phyloP scores from a whole-genome alignment of 2,329 filamentous ascomycete genomes.

The Phialemonium atrogriseum region DNA sequence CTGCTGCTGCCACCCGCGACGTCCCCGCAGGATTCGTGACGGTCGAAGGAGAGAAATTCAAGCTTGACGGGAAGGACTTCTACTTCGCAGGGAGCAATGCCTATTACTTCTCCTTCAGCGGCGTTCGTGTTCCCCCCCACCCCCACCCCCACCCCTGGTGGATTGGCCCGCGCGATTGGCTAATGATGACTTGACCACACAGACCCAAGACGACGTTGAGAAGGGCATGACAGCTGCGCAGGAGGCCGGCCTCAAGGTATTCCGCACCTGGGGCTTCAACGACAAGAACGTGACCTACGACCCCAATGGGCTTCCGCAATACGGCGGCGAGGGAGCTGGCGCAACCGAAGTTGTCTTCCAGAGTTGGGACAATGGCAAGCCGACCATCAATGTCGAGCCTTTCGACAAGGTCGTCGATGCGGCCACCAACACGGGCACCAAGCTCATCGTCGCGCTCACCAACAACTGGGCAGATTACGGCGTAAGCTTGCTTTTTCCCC shows the following conservation, averaged over 20 bases:
- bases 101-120: slow-evolving; percentile 46
- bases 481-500: too few species aligned
- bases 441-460: slow-evolving; percentile 44
- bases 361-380: slow-evolving; percentile 33
- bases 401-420: slow-evolving; percentile 45
- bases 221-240: slow-evolving; percentile 35
- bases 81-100: slow-evolving; percentile 50
- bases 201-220: slow-evolving; percentile 39
- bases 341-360: slow-evolving; percentile 37
- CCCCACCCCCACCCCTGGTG: too few species aligned
- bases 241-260: slow-evolving; percentile 40
- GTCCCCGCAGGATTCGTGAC: slow-evolving; percentile 36
- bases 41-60: slow-evolving; percentile 39
- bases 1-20: slow-evolving; percentile 3
- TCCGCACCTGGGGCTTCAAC: slow-evolving; percentile 51
- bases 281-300: slow-evolving; percentile 43
- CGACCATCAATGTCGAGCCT: slow-evolving; percentile 31
- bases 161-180: too few species aligned
- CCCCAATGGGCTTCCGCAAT: slow-evolving; percentile 37
- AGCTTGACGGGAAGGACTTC: slow-evolving; percentile 45
- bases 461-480: slow-evolving; percentile 57
- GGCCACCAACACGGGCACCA: slow-evolving; percentile 39
- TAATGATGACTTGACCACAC: too few species aligned
- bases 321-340: slow-evolving; percentile 40
- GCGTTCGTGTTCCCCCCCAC: slow-evolving; percentile 31